phyloP scores from a whole-genome alignment of 257 asterid genomes.

The Solanum pennellii region DNA sequence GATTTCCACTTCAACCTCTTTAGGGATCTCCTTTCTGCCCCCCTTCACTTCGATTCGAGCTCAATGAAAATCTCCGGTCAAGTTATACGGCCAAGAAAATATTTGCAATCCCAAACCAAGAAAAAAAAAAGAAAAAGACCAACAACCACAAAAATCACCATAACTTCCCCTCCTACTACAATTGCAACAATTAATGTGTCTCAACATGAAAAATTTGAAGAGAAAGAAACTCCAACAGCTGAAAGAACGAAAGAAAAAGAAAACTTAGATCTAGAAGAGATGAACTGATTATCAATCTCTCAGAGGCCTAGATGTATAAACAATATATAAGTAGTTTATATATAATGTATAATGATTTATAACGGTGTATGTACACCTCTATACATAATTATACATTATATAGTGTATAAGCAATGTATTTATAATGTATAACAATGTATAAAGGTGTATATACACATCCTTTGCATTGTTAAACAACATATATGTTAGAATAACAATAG shows the following conservation, averaged over 20 bases:
- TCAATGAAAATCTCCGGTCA: background rate
- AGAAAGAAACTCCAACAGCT: background rate
- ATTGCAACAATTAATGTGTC: background rate
- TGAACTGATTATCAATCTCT: background rate
- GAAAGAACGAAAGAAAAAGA: background rate
- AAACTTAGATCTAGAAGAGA: background rate
- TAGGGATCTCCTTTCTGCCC: background rate
- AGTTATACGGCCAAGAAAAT: background rate
- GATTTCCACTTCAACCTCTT: background rate
- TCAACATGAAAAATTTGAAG: background rate
- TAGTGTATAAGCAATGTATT: background rate
- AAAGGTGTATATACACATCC: background rate
- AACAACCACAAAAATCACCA: no score
- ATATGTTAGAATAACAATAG: no score
- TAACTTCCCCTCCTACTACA: background rate
- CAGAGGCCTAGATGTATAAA: background rate
- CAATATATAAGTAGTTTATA: background rate
- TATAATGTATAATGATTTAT: no score
- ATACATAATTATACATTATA: background rate
- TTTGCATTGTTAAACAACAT: background rate
- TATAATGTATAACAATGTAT: no score
- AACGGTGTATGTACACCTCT: background rate
- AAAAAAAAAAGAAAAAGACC: no score
- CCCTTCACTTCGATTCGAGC: background rate
- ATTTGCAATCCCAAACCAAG: background rate